phyloP scores from a whole-genome alignment of 2,329 filamentous ascomycete species.

The Alternaria consortialis region DNA sequence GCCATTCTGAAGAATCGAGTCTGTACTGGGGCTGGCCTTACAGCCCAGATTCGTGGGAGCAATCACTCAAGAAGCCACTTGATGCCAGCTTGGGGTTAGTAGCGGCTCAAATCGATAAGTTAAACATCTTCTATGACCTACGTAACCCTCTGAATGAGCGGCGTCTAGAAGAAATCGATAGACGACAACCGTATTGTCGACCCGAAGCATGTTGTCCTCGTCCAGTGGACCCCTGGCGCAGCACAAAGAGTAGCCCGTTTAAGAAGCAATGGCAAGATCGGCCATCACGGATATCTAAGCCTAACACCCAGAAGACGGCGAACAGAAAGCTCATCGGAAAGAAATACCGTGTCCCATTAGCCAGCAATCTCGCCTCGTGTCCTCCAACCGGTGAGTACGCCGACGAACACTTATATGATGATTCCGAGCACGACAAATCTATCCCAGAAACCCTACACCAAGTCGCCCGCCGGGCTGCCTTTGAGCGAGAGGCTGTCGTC shows the following conservation, averaged over 20 bases:
- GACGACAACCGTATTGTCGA: slow-evolving; percentile 7
- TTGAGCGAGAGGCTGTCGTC: slow-evolving; percentile 31
- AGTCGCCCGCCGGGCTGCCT: slow-evolving; percentile 27
- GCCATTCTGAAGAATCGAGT: slow-evolving; percentile 21
- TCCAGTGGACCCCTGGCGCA: slow-evolving; percentile 17
- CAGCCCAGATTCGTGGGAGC: slow-evolving; percentile 20
- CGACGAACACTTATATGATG: neutral
- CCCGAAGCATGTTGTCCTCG: slow-evolving; percentile 20
- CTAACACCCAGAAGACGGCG: neutral
- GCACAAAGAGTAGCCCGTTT: slow-evolving; percentile 10
- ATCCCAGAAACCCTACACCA: slow-evolving; percentile 15
- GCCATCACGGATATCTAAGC: slow-evolving; percentile 1
- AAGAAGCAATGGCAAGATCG: slow-evolving; percentile 5
- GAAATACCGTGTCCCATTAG: slow-evolving; percentile 9
- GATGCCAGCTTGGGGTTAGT: slow-evolving; percentile 26
- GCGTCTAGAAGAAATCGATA: slow-evolving; percentile 24
- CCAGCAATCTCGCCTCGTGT: slow-evolving; percentile 7
- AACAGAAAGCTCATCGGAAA: neutral
- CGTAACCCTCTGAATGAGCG: slow-evolving; percentile 29
- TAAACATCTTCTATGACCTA: slow-evolving; percentile 39
- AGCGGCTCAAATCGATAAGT: slow-evolving; percentile 25
- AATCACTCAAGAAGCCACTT: slow-evolving; percentile 20
- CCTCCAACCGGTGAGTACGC: slow-evolving; percentile 27
- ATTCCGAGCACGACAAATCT: slow-evolving; percentile 11
- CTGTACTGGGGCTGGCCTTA: slow-evolving; percentile 36